A percentile compares a stretch with the other conserved stretches of the same genome.
phyloP scores from a whole-genome alignment of 352 stramenopile genomes.

The Phytopythium delawarense region DNA sequence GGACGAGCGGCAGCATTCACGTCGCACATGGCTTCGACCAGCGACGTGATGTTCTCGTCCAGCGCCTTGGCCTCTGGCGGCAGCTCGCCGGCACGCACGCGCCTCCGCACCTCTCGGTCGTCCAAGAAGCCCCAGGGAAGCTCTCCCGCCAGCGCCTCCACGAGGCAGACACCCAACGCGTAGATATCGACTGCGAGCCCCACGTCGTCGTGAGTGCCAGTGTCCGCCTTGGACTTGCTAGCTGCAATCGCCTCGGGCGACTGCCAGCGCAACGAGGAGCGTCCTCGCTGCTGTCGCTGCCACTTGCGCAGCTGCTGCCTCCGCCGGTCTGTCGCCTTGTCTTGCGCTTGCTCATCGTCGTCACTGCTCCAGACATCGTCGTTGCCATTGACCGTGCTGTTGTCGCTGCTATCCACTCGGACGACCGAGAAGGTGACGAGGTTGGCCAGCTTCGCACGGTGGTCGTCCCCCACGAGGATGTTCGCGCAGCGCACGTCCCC shows the following conservation, averaged over 20 bases:
- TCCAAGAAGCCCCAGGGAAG: conserved; percentile 55
- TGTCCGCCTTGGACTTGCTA: not conserved
- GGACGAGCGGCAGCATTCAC: conserved; percentile 36
- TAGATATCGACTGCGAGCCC: conserved; percentile 52
- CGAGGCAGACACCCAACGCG: conserved; percentile 57
- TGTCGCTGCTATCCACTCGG: not conserved
- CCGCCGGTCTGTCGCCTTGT: not conserved
- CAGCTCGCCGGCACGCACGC: conserved; percentile 36
- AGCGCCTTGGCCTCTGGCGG: conserved; percentile 20
- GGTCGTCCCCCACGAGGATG: conserved; percentile 56
- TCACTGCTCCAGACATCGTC: not conserved
- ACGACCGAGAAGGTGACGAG: conserved; percentile 35
- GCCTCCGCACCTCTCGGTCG: conserved; percentile 36
- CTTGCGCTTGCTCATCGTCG: not conserved
- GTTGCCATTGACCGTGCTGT: not conserved
- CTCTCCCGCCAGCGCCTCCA: conserved; percentile 55
- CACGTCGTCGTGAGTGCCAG: conserved; percentile 1
- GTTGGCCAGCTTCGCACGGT: conserved; percentile 48
- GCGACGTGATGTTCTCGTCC: conserved; percentile 37
- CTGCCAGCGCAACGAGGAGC: conserved; percentile 39
- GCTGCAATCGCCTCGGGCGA: conserved; percentile 37
- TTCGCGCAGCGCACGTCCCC: conserved; percentile 51
- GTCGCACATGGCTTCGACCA: conserved; percentile 58
- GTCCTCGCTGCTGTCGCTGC: not conserved
- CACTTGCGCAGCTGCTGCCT: not conserved